Base-by-base conservation (phyloP, 2,329 filamentous ascomycete genomes). In the Hirsutella thompsonii region DNA sequence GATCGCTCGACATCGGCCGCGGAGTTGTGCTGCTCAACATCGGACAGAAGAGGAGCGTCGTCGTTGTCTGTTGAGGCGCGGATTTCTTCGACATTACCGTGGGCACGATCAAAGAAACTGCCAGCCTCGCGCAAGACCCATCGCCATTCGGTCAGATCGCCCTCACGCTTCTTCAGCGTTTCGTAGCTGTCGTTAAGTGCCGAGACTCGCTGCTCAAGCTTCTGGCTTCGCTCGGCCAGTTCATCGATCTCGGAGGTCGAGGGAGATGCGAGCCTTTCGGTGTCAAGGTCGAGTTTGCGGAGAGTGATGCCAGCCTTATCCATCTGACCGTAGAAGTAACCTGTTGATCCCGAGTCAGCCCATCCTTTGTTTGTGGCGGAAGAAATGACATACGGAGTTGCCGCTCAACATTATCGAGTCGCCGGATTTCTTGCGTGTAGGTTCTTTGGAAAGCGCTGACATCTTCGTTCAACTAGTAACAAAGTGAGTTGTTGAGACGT, bases 181-280 rank as follows among this genome's bases (percentile, higher is more conserved):
- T 98, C 92, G 64, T 98, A 96, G 68, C 89, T 96, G 59, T 96
- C 92, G 60, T 96, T 96, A 47, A 98, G 68, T 50, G 89, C 90
- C 44, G 79, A 81, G 50, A 98, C 79, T 47, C 92, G 79, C 67
- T 93, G 85, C 66, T 98, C 92, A 42, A 98, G 74, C 62, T 80
- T 83, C 66, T 96, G 86, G 60, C 87, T 86, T 55, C 90, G 84
- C 59, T 96, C 90, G 44, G 87, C 78, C 46, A 98, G 78, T 61
- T 95, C 89, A 57, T 98, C 92, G 47, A 98, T 98, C 64, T 98
- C 92, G 48, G 87, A 83, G 34, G 90, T 90, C 38, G 88, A 84
- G 10, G 92, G 90, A 9, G 88, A 80, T 32, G 88, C 86, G 49
- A 95, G 77, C 42, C 82, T 82, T 57, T 93, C 83, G 52, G 80